Conservation (phyloP, 2,329 filamentous ascomycete genomes). For the Ceratocystis colombiana region DNA sequence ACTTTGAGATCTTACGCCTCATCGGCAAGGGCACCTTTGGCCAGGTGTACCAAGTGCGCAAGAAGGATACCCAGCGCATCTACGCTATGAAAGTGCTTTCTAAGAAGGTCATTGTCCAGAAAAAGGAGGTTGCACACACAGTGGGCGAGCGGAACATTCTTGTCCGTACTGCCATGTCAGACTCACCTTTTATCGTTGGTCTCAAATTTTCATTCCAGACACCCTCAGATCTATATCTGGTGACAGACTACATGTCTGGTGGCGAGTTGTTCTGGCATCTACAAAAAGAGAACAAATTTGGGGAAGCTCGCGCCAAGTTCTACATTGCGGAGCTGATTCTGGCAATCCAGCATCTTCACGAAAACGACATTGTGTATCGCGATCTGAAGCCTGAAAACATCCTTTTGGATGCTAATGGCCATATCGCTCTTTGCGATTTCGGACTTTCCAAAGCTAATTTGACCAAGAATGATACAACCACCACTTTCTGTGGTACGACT, state of each 20-base stretch:
- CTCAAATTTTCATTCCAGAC: constrained; percentile 99
- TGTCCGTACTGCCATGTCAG: constrained; percentile 86
- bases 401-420: constrained; percentile 87
- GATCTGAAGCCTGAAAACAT: constrained; percentile 98
- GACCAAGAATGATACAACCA: constrained; percentile 93
- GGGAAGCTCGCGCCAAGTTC: constrained; percentile 91
- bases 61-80: constrained; percentile 90
- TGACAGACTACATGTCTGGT: constrained; percentile 98
- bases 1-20: constrained; percentile 90
- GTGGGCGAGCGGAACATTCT: constrained; percentile 95
- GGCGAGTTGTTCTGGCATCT: constrained; percentile 98
- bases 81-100: constrained; percentile 99
- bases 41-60: constrained; percentile 95
- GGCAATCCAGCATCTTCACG: constrained; percentile 86
- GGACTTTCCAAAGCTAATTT: constrained; percentile 95
- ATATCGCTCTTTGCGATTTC: constrained; percentile 96
- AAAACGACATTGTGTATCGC: constrained; percentile 95
- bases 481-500: constrained; percentile 96
- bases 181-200: constrained; percentile 95
- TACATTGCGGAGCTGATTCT: constrained; percentile 97
- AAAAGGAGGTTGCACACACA: constrained; percentile 97
- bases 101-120: constrained; percentile 99
- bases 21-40: constrained; percentile 98
- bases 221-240: constrained; percentile 90
- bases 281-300: constrained; percentile 91